Evolutionary conservation across 139 green algal species (phyloP).

Genomic region (Tetratostichococcus sp.): DNA sequence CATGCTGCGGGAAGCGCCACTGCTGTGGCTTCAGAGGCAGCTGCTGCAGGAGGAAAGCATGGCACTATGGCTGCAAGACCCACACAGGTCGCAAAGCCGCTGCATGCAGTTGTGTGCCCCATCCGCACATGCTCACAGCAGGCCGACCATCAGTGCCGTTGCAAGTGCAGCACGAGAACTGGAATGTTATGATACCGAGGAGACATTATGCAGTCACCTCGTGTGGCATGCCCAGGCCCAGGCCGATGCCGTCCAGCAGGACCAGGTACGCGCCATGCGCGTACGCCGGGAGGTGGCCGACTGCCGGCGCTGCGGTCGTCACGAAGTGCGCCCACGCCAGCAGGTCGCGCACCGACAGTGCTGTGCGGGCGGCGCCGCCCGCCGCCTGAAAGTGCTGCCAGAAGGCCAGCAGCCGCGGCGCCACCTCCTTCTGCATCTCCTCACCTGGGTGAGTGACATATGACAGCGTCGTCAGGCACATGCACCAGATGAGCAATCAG

Average conservation of each 20-base stretch:
- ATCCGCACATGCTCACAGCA: no score
- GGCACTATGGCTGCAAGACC: no score
- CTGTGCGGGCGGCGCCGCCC: conserved; percentile 33
- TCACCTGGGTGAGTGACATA: conserved; percentile 12
- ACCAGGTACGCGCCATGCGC: conserved; percentile 86
- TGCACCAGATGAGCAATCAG: no score
- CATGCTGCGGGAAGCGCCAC: no score
- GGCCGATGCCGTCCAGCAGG: conserved; percentile 89
- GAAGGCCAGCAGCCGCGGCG: conserved; percentile 68
- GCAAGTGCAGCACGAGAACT: no score
- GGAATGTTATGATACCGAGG: no score
- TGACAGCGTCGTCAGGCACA: conserved; percentile 48
- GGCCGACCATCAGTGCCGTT: no score
- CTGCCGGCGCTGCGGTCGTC: conserved; percentile 33
- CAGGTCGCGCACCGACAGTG: conserved; percentile 86
- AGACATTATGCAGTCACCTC: conserved; percentile 19
- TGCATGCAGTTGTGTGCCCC: no score
- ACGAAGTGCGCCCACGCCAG: conserved; percentile 89
- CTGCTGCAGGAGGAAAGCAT: no score
- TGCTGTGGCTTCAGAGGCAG: no score
- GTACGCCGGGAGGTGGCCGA: conserved; percentile 66
- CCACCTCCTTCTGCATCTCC: conserved; percentile 18
- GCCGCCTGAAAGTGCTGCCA: conserved; percentile 67
- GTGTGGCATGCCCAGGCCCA: conserved; percentile 66
- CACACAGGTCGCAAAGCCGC: no score